Evolutionary conservation across 2,329 filamentous ascomycete species (phyloP), one percentile per base, ranked within the genome.

Genomic region (Colletotrichum costaricense): DNA sequence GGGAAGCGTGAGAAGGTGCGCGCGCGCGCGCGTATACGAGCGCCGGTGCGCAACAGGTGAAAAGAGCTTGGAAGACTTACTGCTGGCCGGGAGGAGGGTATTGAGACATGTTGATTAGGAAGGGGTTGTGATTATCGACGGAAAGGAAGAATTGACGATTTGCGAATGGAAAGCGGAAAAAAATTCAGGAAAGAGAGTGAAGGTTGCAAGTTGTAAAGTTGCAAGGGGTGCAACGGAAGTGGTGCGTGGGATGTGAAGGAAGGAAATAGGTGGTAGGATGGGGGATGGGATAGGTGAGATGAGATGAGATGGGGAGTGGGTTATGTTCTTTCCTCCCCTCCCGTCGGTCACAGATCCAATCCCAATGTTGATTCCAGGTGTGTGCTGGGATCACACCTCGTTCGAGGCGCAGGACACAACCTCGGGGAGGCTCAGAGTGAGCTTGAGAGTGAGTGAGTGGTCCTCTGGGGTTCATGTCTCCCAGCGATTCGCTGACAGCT

Each of bases 51-150:
- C 35, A 30, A 14, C n/a, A 28, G 49, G 22, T 63, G 26, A 19
- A 4, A 19, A 42, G 38, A 7, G 14, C 9, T 16, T 28, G 38
- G 22, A 19, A 3, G 7, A 73, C 70, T 60, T 60, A 73, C 70
- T 73, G 70, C 67, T 73, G 70, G 70, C 24, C 46, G 69, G 55
- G 33, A 35, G 70, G 70, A 70, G 70, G 70, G 70, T 82, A 84
- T 75, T 82, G 81, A 56, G 83, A 84, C 83, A 84, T 84, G 76
- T 57, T 57, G 67, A 68, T 58, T 76, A 55, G 57, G 57, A 33
- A 63, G 69, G 33, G 33, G 3, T 66, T 59, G 57, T 63, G 71
- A 62, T 66, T 57, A 42, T 46, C 30, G 30, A 35, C 30, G 28
- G 14, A 35, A 59, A n/a, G 38, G 16, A 59, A n/a, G 30, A 33